Percentiles rank a stretch among this genome's conserved stretches.
Conservation (phyloP, 495 filamentous ascomycete species). For the Aspergillus indologenus region DNA sequence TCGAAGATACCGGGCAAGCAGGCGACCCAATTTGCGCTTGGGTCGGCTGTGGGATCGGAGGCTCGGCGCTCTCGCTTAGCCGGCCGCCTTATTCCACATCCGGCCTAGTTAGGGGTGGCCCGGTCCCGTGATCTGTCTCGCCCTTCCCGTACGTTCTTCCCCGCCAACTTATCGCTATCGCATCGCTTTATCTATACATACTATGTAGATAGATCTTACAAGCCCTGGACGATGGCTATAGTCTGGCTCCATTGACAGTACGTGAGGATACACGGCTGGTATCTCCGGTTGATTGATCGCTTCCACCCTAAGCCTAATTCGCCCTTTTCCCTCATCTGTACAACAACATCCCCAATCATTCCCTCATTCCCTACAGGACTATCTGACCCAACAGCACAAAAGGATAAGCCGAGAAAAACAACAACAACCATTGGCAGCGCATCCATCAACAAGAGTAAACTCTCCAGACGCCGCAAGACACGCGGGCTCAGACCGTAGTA, state of each 20-base stretch:
- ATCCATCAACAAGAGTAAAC: not conserved
- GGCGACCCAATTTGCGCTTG: conserved; percentile 29
- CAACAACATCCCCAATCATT: not conserved
- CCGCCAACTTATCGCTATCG: not conserved
- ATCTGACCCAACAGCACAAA: not conserved
- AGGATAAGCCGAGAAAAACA: conserved; percentile 1
- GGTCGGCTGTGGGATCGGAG: conserved; percentile 37
- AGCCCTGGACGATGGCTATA: too few relatives aligned
- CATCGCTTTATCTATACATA: not conserved
- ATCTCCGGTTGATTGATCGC: not conserved
- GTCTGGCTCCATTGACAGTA: not conserved
- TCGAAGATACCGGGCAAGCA: conserved; percentile 4
- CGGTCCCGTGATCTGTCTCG: conserved; percentile 35
- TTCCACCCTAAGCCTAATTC: not conserved
- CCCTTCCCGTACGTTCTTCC: conserved; percentile 21
- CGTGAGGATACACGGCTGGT: too few relatives aligned
- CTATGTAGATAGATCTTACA: not conserved
- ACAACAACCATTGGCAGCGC: conserved; percentile 4
- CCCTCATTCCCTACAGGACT: too few relatives aligned
- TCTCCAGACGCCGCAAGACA: conserved; percentile 3
- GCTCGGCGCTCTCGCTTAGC: conserved; percentile 42
- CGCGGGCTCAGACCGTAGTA: not conserved
- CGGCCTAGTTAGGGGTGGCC: conserved; percentile 34
- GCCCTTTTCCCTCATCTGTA: not conserved
- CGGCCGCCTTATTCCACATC: conserved; percentile 15